Evolutionary conservation across 495 filamentous ascomycete species (phyloP), one percentile per base, ranked within the genome.

Genomic region (Penicillium riverlandense): DNA sequence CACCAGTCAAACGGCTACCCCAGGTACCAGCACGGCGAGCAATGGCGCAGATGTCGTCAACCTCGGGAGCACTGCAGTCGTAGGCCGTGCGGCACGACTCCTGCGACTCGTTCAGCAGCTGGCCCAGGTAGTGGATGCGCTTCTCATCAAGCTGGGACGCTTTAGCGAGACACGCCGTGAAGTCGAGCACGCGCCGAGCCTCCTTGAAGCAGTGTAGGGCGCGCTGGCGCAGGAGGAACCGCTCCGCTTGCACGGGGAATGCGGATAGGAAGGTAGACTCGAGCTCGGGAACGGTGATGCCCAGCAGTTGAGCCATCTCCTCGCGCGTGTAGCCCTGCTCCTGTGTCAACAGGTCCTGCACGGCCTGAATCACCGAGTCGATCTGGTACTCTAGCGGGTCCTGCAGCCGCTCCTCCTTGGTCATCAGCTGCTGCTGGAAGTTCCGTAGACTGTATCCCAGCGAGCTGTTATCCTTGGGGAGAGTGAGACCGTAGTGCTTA

Each of bases 151-250:
- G 59, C 41, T 69, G 60, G 1, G 64, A 59, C n/a, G 71, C 61
- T 15, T 70, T 62, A 13, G 66, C 58, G 29, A 96, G 81, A 22
- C 94, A 74, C 1, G 72, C 59, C 59, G 88, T 80, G 73, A 96
- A 96, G 52, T 83, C 71, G 5, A 89, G 71, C 4, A 98, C 92
- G 3, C 94, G 83, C 27, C 86, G 74, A 8, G 92, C 90, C 67
- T 98, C 92, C 52, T 71, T 76, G 65, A 90, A 94, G 50, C 95
- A 92, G 67, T 98, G 92, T 44, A 87, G 63, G 0, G 92, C 88
- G 16, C 94, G 80, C 61, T 90, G 83, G 12, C 83, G 82, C 29
- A 98, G 82, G 57, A 80, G 83, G 76, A 97, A 98, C n/a, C 73
- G 75, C 40, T 90, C 84, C 1, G 90, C 87, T 30, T 88, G 84